A percentile compares a stretch with the other conserved stretches of the same genome.
These are phyloP conservation scores for Fusarium humuli DNA, from an alignment of 2,329 filamentous ascomycete genomes.

Conservation along the genomic window DNA sequence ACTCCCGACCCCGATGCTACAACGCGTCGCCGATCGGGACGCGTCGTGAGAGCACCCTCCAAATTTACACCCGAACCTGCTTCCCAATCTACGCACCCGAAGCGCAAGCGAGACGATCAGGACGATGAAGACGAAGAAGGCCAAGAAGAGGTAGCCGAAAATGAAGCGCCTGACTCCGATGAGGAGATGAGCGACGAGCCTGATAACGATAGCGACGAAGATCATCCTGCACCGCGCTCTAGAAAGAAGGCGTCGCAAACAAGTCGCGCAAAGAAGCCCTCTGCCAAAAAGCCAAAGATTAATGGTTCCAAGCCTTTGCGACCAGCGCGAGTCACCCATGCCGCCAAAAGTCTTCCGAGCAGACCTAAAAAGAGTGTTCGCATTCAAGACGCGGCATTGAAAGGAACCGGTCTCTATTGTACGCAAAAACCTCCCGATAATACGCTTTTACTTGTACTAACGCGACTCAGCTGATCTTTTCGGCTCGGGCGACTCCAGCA, in stretches of 20 bases:
- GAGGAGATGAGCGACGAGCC: constrained; percentile 60
- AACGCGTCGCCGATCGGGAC: constrained; percentile 75
- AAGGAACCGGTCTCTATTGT: constrained; percentile 69
- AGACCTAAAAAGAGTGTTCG: constrained; percentile 68
- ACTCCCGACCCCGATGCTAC: constrained; percentile 64
- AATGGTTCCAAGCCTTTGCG: constrained; percentile 63
- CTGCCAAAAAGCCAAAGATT: constrained; percentile 72
- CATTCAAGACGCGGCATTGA: constrained; percentile 60
- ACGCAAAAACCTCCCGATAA: constrained; percentile 24
- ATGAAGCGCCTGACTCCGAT: constrained; percentile 61
- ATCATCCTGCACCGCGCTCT: constrained; percentile 54
- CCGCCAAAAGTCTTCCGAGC: constrained; percentile 57
- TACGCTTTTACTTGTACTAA: constrained; percentile 34
- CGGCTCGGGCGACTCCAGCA: constrained; percentile 66
- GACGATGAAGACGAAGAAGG: constrained; percentile 52
- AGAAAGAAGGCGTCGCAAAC: constrained; percentile 59
- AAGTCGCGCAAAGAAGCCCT: constrained; percentile 65
- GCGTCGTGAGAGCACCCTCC: constrained; percentile 70
- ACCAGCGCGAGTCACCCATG: constrained; percentile 52
- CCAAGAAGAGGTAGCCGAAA: constrained; percentile 55
- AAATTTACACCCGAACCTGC: constrained; percentile 67
- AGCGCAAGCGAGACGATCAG: constrained; percentile 68
- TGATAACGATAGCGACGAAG: constrained; percentile 61
- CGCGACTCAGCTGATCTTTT: constrained; percentile 69
- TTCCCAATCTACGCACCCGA: constrained; percentile 58